These are phyloP conservation scores for Corylus avellana DNA, from an alignment of 306 rosid species.

Conservation along the genomic window DNA sequence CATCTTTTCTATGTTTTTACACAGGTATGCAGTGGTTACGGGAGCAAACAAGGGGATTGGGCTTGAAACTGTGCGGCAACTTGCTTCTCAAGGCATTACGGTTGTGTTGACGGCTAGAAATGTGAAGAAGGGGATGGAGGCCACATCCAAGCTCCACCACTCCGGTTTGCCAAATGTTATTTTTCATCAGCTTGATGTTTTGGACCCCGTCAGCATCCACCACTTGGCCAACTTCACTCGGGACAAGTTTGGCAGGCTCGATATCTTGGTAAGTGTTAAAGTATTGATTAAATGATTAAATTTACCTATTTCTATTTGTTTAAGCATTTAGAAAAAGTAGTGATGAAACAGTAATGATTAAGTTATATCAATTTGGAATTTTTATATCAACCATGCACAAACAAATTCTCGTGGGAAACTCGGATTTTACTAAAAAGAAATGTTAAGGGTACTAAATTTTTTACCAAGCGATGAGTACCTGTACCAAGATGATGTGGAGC, in stretches of 20 bases:
- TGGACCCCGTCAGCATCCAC: slow-evolving; percentile 36
- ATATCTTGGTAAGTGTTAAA: slow-evolving; percentile 44
- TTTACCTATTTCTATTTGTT: no score
- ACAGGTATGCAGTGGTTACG: slow-evolving; percentile 51
- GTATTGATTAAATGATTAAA: no score
- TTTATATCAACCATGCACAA: no score
- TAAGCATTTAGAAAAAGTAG: no score
- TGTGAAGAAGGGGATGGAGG: slow-evolving; percentile 45
- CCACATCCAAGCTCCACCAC: slow-evolving; percentile 36
- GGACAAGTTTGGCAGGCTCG: slow-evolving; percentile 48
- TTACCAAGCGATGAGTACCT: no score
- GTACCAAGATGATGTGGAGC: no score
- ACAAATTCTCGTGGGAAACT: no score
- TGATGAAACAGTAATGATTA: no score
- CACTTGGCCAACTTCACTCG: slow-evolving; percentile 41
- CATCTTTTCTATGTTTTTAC: neutral
- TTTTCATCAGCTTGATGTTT: slow-evolving; percentile 58
- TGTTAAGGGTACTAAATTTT: no score
- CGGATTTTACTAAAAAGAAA: no score
- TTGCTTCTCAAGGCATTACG: slow-evolving; percentile 38
- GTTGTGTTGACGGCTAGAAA: slow-evolving; percentile 58
- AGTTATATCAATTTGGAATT: no score
- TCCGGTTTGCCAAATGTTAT: slow-evolving; percentile 39
- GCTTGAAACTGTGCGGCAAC: slow-evolving; percentile 45
- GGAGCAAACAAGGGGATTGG: slow-evolving; percentile 67